These are phyloP conservation scores for Mycena kentingensis DNA, from an alignment of 768 basidiomycete species.

Conservation along the genomic window DNA sequence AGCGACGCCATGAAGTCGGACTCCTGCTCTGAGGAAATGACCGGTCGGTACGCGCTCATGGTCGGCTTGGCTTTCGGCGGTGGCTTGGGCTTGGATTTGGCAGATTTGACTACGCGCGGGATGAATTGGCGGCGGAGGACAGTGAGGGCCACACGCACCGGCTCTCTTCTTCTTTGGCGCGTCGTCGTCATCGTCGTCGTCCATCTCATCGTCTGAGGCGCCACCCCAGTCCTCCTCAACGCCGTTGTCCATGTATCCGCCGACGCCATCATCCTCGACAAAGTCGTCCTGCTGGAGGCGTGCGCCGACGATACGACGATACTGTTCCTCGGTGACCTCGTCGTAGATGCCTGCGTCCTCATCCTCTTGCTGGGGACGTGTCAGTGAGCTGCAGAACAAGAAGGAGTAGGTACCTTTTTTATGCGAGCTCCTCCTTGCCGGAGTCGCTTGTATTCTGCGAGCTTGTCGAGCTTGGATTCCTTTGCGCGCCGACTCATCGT, in stretches of 20 bases:
- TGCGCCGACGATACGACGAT: constrained; percentile 79
- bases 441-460: constrained; percentile 62
- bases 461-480: constrained; percentile 44
- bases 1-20: constrained; percentile 86
- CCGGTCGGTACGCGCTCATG: constrained; percentile 80
- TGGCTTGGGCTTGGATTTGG: constrained; percentile 51
- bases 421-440: constrained; percentile 60
- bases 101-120: constrained; percentile 39
- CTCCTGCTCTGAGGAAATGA: constrained; percentile 77
- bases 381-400: constrained; percentile 4
- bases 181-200: constrained; percentile 59
- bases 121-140: constrained; percentile 15
- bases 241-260: constrained; percentile 93
- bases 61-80: constrained; percentile 56
- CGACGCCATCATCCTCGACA: constrained; percentile 89
- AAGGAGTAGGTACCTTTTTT: constrained; percentile 50
- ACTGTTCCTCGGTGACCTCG: constrained; percentile 88
- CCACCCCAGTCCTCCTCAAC: constrained; percentile 87
- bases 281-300: constrained; percentile 90
- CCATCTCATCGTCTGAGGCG: constrained; percentile 50
- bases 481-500: constrained; percentile 45
- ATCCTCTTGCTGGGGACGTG: constrained; percentile 34
- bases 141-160: constrained; percentile 29
- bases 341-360: constrained; percentile 80
- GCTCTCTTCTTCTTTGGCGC: constrained; percentile 46